phyloP scores from a whole-genome alignment of 768 basidiomycete genomes.

The Suillus ampliporus region DNA sequence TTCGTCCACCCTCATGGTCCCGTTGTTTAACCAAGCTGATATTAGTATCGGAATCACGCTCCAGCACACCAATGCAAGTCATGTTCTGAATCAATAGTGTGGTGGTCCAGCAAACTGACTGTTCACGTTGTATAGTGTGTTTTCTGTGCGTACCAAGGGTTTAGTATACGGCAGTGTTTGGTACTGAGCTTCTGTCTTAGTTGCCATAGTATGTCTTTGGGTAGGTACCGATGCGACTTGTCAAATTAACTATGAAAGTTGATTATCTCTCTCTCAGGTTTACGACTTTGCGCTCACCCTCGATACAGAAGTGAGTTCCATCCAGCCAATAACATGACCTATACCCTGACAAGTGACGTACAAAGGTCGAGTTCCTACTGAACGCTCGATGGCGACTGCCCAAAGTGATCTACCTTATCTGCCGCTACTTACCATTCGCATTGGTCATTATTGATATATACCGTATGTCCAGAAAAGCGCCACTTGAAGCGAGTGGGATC shows the following conservation, averaged over 20 bases:
- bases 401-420: background rate
- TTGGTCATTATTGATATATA: background rate
- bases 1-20: background rate
- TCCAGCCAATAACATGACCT: background rate
- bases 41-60: background rate
- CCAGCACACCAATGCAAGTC: background rate
- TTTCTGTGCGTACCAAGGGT: background rate
- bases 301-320: background rate
- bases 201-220: background rate
- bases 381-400: background rate
- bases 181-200: background rate
- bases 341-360: background rate
- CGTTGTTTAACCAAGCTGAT: background rate
- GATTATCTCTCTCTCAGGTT: background rate
- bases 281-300: constrained; percentile 2
- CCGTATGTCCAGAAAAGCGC: background rate
- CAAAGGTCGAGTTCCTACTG: background rate
- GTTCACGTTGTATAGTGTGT: background rate
- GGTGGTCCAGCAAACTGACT: background rate
- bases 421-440: background rate
- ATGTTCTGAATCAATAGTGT: background rate
- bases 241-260: background rate
- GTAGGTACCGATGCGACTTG: background rate
- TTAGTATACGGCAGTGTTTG: background rate
- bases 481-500: background rate